phyloP scores from a whole-genome alignment of 345 rosid genomes.

The Eucalyptus caleyi region DNA sequence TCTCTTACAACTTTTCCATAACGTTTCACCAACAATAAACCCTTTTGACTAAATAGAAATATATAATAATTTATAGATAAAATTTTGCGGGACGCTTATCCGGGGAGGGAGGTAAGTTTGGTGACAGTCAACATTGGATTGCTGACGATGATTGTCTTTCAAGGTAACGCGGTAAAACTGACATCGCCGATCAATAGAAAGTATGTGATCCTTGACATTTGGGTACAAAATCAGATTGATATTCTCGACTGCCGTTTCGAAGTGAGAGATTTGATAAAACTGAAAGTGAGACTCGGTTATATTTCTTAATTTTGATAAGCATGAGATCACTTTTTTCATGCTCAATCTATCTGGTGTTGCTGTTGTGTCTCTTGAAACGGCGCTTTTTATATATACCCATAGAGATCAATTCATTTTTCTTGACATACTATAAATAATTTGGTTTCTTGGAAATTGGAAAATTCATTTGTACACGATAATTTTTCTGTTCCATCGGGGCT shows the following conservation, averaged over 20 bases:
- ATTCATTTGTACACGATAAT: not conserved
- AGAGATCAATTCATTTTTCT: not conserved
- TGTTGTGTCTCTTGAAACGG: accelerated
- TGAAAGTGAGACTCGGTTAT: accelerated
- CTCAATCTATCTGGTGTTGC: accelerated
- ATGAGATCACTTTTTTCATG: not conserved
- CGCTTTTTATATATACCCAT: not conserved
- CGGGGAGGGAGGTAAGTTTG: not conserved
- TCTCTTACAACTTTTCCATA: not conserved
- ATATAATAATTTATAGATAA: not conserved
- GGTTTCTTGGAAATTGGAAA: not conserved
- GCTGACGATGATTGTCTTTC: not conserved
- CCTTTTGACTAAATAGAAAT: not conserved
- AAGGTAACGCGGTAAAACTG: not conserved
- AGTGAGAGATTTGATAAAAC: not conserved
- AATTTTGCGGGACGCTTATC: not conserved
- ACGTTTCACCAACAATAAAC: not conserved
- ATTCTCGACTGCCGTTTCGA: accelerated
- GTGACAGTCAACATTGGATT: not conserved
- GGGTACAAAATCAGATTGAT: not conserved
- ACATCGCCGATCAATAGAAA: not conserved
- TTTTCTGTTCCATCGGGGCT: not conserved
- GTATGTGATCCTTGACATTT: not conserved
- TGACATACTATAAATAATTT: not conserved
- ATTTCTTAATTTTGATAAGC: not conserved